These are phyloP conservation scores for Hippophae rhamnoides DNA, from an alignment of 306 rosid species.

Conservation along the genomic window DNA sequence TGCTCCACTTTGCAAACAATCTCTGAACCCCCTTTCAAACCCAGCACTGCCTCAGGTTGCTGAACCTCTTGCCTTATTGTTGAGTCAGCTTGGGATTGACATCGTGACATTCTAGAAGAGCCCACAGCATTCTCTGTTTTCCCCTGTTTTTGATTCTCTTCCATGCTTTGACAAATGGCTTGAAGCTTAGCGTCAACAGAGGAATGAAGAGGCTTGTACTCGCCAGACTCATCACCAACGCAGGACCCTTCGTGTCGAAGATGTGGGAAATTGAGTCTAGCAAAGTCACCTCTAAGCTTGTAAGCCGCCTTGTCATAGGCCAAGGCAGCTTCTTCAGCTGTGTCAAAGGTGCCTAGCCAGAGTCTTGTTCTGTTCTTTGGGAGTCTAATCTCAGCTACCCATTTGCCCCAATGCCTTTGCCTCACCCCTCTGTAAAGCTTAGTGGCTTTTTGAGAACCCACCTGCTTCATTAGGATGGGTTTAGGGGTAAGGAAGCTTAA, in stretches of 20 bases:
- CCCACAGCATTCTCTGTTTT: constrained; percentile 33
- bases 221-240: constrained; percentile 59
- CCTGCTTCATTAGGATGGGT: constrained; percentile 65
- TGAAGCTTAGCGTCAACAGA: constrained; percentile 91
- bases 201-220: constrained; percentile 79
- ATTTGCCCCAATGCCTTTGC: constrained; percentile 97
- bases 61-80: constrained; percentile 9
- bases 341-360: constrained; percentile 96
- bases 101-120: constrained; percentile 23
- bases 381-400: constrained; percentile 97
- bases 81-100: neutral
- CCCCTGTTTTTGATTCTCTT: constrained; percentile 57
- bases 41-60: neutral
- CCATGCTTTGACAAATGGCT: constrained; percentile 77
- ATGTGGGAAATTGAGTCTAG: constrained; percentile 83
- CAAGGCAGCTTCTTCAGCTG: constrained; percentile 95
- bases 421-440: constrained; percentile 93
- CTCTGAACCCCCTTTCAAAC: constrained; percentile 4
- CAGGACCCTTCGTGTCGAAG: constrained; percentile 55
- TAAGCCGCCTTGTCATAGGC: constrained; percentile 94
- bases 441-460: constrained; percentile 49
- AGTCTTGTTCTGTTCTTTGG: constrained; percentile 91
- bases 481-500: constrained; percentile 43
- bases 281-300: constrained; percentile 92
- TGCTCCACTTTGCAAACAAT: constrained; percentile 36